Evolutionary conservation across 2,329 filamentous ascomycete species (phyloP), one percentile per base, ranked within the genome.

Genomic region (Fusarium nanum): DNA sequence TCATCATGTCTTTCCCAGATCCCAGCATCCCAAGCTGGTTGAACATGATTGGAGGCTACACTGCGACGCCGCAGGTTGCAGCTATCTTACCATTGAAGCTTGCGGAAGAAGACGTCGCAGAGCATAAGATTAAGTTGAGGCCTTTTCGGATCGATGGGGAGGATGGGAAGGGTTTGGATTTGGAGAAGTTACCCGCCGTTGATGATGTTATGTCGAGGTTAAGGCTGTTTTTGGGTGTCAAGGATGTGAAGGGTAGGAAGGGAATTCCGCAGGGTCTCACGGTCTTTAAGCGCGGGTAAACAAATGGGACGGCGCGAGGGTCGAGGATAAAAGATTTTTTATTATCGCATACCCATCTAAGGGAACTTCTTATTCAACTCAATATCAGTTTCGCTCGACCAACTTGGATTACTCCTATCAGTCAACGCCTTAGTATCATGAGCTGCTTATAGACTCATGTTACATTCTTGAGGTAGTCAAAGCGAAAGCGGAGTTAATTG

Each of bases 1-100:
- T 66, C 0, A 32, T 66, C n/a, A 40, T 66, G 55, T 49, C 61
- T 0, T 61, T 66, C 0, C 42, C 42, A 1, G 63, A 66, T 4
- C 63, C 63, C 0, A 41, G 37, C 0, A 48, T 60, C 2, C 61
- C 55, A 4, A 2, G 16, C 11, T 66, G 63, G 63, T 8, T 66
- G 11, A 23, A 28, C 1, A 27, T 49, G 5, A 13, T 55, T 2
- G 48, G 42, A 1, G 37, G 42, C 6, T 34, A 41, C 4, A 60
- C 50, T 6, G 27, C n/a, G 7, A 37, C 37, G 4, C 63, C 63
- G 0, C 61, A 55, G 13, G 63, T 66, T 10, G 22, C 61, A 5
- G 66, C 55, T 11, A 60, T 66, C 1, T 16, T 66, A 2, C 63
- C 63, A 3, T 7, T 66, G 1, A 8, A 23, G 0, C 32, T 30